A percentile compares a stretch with the other conserved stretches of the same genome.
Evolutionary conservation across 1,284 basidiomycete genomes (phyloP).

Genomic region (Coniferiporia weirii): DNA sequence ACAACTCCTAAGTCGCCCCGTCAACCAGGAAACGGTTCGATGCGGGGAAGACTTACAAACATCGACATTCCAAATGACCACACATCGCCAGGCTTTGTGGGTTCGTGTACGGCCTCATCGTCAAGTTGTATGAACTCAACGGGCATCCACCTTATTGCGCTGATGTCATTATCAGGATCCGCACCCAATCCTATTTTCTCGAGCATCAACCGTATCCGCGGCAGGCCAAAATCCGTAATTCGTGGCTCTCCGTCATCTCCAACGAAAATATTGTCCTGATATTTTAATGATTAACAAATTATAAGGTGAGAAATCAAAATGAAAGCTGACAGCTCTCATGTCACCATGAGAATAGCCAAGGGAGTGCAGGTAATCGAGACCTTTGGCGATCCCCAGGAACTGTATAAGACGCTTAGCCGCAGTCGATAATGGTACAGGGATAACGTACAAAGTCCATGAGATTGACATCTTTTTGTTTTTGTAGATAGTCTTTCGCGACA

Average conservation of each 20-base stretch:
- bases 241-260: not conserved
- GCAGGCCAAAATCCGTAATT: conserved; percentile 14
- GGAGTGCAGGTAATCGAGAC: conserved; percentile 8
- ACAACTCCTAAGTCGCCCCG: not conserved
- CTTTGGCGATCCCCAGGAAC: conserved; percentile 11
- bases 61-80: conserved; percentile 6
- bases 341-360: conserved; percentile 11
- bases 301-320: not conserved
- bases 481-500: not conserved
- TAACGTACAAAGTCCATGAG: not conserved
- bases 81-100: conserved; percentile 7
- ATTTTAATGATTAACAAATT: not conserved
- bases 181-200: not conserved
- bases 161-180: not conserved
- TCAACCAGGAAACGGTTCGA: not conserved
- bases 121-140: conserved; percentile 4
- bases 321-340: conserved; percentile 12
- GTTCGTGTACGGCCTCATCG: not conserved
- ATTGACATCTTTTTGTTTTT: not conserved
- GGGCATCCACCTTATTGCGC: not conserved
- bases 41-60: not conserved
- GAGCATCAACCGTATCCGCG: not conserved
- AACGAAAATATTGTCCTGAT: conserved; percentile 14
- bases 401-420: not conserved
- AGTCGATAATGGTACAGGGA: not conserved